Evolutionary conservation across 495 filamentous ascomycete genomes (phyloP).

Genomic region (Xylaria scruposa): DNA sequence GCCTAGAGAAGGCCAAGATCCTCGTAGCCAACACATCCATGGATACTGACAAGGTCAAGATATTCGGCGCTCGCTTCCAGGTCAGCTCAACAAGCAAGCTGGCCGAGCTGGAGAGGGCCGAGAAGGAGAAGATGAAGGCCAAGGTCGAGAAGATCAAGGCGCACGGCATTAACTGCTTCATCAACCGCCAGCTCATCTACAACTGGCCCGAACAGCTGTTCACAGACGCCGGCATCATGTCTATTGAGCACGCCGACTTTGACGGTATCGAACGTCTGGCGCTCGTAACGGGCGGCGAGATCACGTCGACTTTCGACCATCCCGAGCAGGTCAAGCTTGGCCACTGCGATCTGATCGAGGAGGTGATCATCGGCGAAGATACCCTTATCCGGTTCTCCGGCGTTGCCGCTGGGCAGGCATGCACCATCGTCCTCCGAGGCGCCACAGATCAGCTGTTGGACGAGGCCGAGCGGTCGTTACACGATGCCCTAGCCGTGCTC

Average conservation of each 20-base stretch:
- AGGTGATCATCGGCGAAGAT: constrained; percentile 97
- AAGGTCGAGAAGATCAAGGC: constrained; percentile 99
- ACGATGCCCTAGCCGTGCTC: constrained; percentile 95
- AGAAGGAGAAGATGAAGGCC: constrained; percentile 98
- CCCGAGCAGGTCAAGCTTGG: constrained; percentile 96
- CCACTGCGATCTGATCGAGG: constrained; percentile 93
- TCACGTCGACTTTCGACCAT: constrained; percentile 97
- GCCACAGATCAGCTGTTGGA: constrained; percentile 96
- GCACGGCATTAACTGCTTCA: constrained; percentile 99
- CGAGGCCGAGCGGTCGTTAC: constrained; percentile 93
- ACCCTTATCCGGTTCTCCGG: constrained; percentile 97
- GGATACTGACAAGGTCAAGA: constrained; percentile 99
- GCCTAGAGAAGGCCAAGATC: constrained; percentile 97
- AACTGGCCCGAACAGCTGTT: constrained; percentile 99
- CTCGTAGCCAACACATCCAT: constrained; percentile 97
- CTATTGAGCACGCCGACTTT: constrained; percentile 98
- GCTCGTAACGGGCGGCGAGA: constrained; percentile 95
- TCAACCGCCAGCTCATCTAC: constrained; percentile 98
- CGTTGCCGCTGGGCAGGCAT: constrained; percentile 91
- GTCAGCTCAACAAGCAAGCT: constrained; percentile 94
- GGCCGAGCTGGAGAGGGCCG: constrained; percentile 95
- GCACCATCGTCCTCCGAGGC: constrained; percentile 94
- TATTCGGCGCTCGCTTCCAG: constrained; percentile 95
- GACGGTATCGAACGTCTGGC: constrained; percentile 96
- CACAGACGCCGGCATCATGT: constrained; percentile 95